Percentiles rank a stretch among this genome's conserved stretches.
These are phyloP conservation scores for Luvunga scandens DNA, from an alignment of 345 rosid genomes.

Conservation along the genomic window DNA sequence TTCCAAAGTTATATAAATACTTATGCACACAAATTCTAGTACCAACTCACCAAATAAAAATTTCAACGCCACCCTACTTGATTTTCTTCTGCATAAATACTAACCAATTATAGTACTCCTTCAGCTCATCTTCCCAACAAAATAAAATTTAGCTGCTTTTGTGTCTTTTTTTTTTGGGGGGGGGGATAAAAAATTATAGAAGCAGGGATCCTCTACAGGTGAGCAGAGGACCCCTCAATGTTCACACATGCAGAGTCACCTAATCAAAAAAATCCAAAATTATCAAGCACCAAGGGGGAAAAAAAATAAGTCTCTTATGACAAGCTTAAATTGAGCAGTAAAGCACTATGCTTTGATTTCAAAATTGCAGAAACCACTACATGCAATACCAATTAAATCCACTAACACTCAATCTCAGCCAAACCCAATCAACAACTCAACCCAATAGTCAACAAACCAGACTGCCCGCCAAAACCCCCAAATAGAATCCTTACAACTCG, in stretches of 20 bases:
- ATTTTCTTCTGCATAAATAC: conserved; percentile 1
- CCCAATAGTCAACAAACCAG: conserved; percentile 45
- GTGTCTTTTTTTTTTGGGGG: not conserved
- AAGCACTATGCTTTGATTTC: conserved; percentile 22
- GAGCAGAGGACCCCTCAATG: conserved; percentile 59
- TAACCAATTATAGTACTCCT: conserved; percentile 13
- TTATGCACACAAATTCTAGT: conserved; percentile 12
- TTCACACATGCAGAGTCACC: conserved; percentile 48
- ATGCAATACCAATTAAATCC: conserved; percentile 24
- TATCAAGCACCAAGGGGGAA: not conserved
- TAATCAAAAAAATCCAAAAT: conserved; percentile 23
- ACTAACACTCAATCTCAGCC: conserved; percentile 24
- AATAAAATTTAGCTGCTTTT: conserved; percentile 1
- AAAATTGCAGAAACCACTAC: conserved; percentile 28
- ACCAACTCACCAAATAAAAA: conserved; percentile 25
- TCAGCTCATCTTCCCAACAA: conserved; percentile 13
- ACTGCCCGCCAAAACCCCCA: conserved; percentile 11
- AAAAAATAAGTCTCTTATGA: conserved; percentile 31
- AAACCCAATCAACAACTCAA: conserved; percentile 25
- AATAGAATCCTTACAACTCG: conserved; percentile 9
- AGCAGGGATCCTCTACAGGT: conserved; percentile 57
- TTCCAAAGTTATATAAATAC: conserved; percentile 29
- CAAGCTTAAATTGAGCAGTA: conserved; percentile 27
- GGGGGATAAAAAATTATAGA: not conserved
- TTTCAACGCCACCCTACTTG: conserved; percentile 16